Evolutionary conservation across 2,329 filamentous ascomycete genomes (phyloP), one percentile per base, ranked within the genome.

Genomic region (Penicillium hordei): DNA sequence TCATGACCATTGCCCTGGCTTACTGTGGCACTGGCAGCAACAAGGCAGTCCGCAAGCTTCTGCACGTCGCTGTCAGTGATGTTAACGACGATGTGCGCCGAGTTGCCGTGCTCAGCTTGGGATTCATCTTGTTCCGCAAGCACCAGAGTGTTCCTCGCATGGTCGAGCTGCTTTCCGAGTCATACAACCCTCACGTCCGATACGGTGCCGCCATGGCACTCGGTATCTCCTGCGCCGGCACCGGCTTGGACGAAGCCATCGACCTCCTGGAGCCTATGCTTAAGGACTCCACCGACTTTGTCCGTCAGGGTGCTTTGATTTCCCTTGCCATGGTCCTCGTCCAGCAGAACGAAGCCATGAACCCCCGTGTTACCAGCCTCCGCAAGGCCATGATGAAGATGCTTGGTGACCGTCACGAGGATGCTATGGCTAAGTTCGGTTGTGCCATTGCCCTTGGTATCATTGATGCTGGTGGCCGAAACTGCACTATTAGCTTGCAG

Each of bases 381-480:
- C 89, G 94, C 68, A 97, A 97, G 81, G 93, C 90, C 3, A 85
- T 99, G 60, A 89, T 91, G 79, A 97, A 96, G 82, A 91, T 97
- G 57, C 87, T 97, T 25, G 87, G 89, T 39, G 94, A 99, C 74
- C 89, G 94, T 52, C 94, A 99, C 68, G 94, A 99, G 75, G 94
- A 99, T 79, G 94, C 94, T 59, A 97, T 99, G 93, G 95, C 94
- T 72, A 99, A 99, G 76, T 99, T 99, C 65, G 94, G 94, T 68
- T 93, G 91, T 66, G 91, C 94, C 45, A 83, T 99, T 27, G 94
- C 94, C 10, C 83, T 99, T 19, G 94, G 94, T 70, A 97, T 99
- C 74, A 96, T 99, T 60, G 94, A 99, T 77, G 94, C 94, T 60
- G 94, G 95, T 73, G 94, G 94, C 49, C 90, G 95, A 60, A 99